Percentiles rank a stretch among this genome's conserved stretches.
These are phyloP conservation scores for Pseudotulostoma volvatum DNA, from an alignment of 495 filamentous ascomycete genomes.

Conservation along the genomic window DNA sequence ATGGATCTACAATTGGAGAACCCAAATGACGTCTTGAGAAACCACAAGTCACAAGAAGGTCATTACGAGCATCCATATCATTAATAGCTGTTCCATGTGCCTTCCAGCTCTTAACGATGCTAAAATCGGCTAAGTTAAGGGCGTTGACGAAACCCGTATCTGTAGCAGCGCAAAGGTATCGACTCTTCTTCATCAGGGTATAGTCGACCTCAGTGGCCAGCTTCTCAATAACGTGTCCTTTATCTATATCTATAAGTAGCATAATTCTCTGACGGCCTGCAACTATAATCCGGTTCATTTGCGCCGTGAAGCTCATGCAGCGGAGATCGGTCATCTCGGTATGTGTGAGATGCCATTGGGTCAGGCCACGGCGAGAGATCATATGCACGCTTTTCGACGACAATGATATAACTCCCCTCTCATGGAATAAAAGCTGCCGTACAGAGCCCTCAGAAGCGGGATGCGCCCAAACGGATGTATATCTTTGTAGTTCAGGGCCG, in stretches of 20 bases:
- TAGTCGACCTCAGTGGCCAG: conserved; percentile 58
- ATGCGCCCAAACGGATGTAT: conserved; percentile 64
- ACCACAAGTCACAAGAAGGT: conserved; percentile 89
- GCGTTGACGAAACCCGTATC: conserved; percentile 70
- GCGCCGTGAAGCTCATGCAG: conserved; percentile 89
- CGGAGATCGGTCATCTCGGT: conserved; percentile 66
- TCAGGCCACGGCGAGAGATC: conserved; percentile 58
- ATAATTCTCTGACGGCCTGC: conserved; percentile 75
- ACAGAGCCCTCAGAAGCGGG: conserved; percentile 49
- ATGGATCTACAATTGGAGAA: conserved; percentile 58
- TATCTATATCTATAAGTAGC: conserved; percentile 80
- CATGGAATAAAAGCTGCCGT: conserved; percentile 69
- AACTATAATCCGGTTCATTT: conserved; percentile 68
- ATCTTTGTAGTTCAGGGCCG: conserved; percentile 59
- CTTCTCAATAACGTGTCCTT: conserved; percentile 62
- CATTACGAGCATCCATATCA: conserved; percentile 88
- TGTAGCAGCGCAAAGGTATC: conserved; percentile 84
- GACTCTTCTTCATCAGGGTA: conserved; percentile 76
- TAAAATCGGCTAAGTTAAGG: conserved; percentile 60
- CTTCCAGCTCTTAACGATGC: conserved; percentile 69
- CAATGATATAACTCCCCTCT: conserved; percentile 70
- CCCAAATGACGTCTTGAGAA: conserved; percentile 57
- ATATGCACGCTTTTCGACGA: conserved; percentile 71
- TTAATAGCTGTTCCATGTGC: conserved; percentile 71
- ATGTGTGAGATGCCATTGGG: conserved; percentile 70